These are phyloP conservation scores for Talinum fruticosum DNA, from an alignment of 148 eudicot genomes.

Conservation along the genomic window DNA sequence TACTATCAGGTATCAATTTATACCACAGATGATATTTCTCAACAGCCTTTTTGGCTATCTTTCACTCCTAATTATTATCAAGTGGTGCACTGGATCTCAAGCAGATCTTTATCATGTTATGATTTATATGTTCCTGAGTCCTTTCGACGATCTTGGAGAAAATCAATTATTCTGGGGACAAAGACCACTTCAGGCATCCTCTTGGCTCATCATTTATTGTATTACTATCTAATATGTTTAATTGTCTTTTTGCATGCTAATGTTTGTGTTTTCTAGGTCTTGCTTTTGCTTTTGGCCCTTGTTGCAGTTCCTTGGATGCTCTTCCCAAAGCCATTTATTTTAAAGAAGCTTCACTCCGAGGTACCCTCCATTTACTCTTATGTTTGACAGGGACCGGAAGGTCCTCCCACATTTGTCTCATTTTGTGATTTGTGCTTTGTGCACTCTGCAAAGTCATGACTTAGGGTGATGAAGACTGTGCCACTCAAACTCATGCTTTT, in stretches of 20 bases:
- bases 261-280: constrained; percentile 48
- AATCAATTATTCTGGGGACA: constrained; percentile 98
- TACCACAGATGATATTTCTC: constrained; percentile 95
- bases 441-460: background rate
- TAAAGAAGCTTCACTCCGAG: constrained; percentile 85
- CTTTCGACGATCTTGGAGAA: constrained; percentile 92
- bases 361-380: constrained; percentile 31
- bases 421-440: background rate
- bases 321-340: constrained; percentile 96
- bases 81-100: constrained; percentile 97
- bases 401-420: no score
- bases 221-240: background rate
- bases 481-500: no score
- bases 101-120: constrained; percentile 99
- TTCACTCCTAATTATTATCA: constrained; percentile 78
- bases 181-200: constrained; percentile 73
- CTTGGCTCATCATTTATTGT: constrained; percentile 8
- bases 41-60: constrained; percentile 99
- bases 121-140: constrained; percentile 99
- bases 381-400: background rate
- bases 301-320: constrained; percentile 99
- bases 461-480: background rate
- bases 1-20: constrained; percentile 79
- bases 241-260: constrained; percentile 1
- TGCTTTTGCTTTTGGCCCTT: constrained; percentile 77